Conservation (phyloP, 176 grass and related monocot genomes). For the Avena eriantha region DNA sequence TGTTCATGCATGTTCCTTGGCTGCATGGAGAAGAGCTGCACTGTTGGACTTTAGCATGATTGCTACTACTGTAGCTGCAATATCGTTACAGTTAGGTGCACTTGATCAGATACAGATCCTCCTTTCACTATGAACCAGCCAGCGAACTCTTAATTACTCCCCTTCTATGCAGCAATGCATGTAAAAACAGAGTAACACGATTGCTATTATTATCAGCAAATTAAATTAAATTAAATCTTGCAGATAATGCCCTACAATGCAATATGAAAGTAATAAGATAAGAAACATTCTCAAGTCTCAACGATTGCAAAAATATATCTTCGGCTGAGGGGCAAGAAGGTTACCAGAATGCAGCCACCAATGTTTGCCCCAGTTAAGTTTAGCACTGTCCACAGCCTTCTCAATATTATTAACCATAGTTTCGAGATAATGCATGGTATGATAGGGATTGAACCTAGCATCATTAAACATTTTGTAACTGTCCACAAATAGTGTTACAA, state of each 20-base stretch:
- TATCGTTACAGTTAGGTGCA: constrained; percentile 42
- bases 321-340: not conserved
- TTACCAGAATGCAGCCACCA: not conserved
- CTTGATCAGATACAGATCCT: constrained; percentile 60
- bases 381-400: not conserved
- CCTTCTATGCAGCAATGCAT: not conserved
- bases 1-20: constrained; percentile 41
- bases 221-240: no score
- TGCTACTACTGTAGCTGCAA: constrained; percentile 42
- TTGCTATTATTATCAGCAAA: no score
- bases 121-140: constrained; percentile 36
- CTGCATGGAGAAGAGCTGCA: constrained; percentile 55
- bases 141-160: not conserved
- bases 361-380: not conserved
- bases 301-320: not conserved
- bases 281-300: not conserved
- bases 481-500: not conserved
- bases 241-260: no score
- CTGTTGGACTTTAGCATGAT: constrained; percentile 65
- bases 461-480: not conserved
- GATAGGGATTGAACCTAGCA: not conserved
- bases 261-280: no score
- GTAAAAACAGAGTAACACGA: not conserved
- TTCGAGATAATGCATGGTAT: not conserved
- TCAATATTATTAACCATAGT: not conserved